phyloP scores from a whole-genome alignment of 2,329 filamentous ascomycete genomes.

The Hypoxylon sp. region DNA sequence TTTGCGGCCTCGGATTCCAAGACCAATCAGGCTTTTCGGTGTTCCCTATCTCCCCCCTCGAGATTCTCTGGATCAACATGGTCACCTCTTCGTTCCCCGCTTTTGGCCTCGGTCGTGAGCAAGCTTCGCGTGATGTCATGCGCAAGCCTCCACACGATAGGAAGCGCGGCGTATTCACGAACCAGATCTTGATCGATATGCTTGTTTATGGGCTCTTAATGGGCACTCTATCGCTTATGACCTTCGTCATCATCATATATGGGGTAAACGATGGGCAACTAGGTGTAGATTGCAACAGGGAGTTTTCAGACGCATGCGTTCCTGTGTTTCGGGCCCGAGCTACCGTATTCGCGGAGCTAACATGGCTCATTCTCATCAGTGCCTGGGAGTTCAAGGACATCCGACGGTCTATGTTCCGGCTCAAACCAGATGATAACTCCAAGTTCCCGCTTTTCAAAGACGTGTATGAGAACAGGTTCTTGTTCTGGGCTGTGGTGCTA shows the following conservation, averaged over 20 bases:
- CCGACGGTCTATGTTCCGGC: conserved; percentile 78
- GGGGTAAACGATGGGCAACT: conserved; percentile 70
- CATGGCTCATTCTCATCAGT: conserved; percentile 80
- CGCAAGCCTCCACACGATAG: conserved; percentile 81
- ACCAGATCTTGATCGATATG: conserved; percentile 84
- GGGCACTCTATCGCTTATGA: conserved; percentile 75
- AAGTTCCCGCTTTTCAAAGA: conserved; percentile 72
- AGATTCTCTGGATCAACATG: conserved; percentile 97
- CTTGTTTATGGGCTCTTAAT: conserved; percentile 84
- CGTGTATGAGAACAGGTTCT: conserved; percentile 78
- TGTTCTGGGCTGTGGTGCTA: conserved; percentile 76
- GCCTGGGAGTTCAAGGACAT: conserved; percentile 86
- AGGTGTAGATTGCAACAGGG: conserved; percentile 74
- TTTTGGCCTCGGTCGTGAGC: conserved; percentile 88
- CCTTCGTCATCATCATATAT: conserved; percentile 76
- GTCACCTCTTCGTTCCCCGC: conserved; percentile 89
- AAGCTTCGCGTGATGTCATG: conserved; percentile 83
- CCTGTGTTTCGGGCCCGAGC: conserved; percentile 79
- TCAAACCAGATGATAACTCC: conserved; percentile 68
- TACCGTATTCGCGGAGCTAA: conserved; percentile 80
- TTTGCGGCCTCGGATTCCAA: conserved; percentile 86
- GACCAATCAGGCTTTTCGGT: conserved; percentile 80
- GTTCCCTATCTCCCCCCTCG: conserved; percentile 86
- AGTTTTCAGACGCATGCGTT: conserved; percentile 68
- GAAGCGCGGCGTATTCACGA: conserved; percentile 79